Conservation (phyloP, 2,329 filamentous ascomycete genomes). For the Pseudopyrenochaeta lycopersici region DNA sequence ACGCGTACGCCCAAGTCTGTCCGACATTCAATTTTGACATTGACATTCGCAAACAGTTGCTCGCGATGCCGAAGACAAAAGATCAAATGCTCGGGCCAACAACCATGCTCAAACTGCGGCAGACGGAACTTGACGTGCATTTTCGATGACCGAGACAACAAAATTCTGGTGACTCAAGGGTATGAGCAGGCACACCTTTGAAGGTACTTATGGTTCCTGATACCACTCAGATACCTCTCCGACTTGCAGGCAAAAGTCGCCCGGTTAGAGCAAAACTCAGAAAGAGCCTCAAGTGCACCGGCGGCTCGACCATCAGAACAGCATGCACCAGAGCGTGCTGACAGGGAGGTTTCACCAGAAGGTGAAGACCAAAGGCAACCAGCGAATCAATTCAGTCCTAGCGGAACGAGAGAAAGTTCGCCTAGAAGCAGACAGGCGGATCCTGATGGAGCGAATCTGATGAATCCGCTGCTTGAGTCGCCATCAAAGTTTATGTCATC, state of each 20-base stretch:
- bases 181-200: slow-evolving; percentile 3
- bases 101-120: slow-evolving; percentile 39
- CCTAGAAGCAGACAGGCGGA: slow-evolving; percentile 25
- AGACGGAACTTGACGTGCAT: slow-evolving; percentile 36
- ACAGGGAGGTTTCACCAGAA: slow-evolving; percentile 10
- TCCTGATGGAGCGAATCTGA: slow-evolving; percentile 27
- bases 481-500: slow-evolving; percentile 39
- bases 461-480: slow-evolving; percentile 34
- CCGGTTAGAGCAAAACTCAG: slow-evolving; percentile 19
- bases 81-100: slow-evolving; percentile 44
- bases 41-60: slow-evolving; percentile 23
- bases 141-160: slow-evolving; percentile 45
- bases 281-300: neutral
- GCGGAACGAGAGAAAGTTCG: slow-evolving; percentile 27
- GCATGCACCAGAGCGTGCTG: neutral
- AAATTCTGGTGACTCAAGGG: slow-evolving; percentile 40
- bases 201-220: neutral
- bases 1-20: slow-evolving; percentile 15
- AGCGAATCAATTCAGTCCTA: slow-evolving; percentile 17
- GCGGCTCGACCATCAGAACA: slow-evolving; percentile 4
- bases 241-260: slow-evolving; percentile 35
- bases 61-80: slow-evolving; percentile 41
- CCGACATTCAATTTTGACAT: neutral
- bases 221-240: slow-evolving; percentile 31
- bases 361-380: slow-evolving; percentile 14